Evolutionary conservation across 495 filamentous ascomycete genomes (phyloP).

Genomic region (Apodospora peruviana): DNA sequence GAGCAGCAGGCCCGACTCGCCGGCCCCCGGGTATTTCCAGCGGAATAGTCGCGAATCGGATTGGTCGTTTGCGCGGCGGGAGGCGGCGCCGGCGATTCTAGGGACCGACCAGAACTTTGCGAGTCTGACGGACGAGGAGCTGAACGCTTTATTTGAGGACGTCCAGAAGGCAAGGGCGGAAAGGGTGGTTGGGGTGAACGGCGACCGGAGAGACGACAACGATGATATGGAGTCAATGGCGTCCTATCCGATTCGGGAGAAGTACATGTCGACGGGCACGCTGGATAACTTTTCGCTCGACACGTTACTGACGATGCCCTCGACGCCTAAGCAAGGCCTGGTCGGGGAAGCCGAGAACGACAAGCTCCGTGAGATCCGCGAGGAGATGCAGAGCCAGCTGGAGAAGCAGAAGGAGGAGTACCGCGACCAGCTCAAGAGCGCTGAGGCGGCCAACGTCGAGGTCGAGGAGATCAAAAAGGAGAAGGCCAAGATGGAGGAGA

Average conservation of each 20-base stretch:
- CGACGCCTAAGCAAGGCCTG: slow-evolving; percentile 74
- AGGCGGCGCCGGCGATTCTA: slow-evolving; percentile 84
- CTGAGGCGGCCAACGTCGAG: slow-evolving; percentile 72
- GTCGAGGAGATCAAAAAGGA: slow-evolving; percentile 80
- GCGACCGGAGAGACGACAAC: no score
- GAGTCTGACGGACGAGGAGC: slow-evolving; percentile 84
- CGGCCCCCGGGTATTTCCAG: slow-evolving; percentile 59
- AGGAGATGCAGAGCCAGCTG: slow-evolving; percentile 83
- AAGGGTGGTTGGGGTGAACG: slow-evolving; percentile 67
- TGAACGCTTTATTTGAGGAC: slow-evolving; percentile 92
- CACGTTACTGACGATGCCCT: slow-evolving; percentile 88
- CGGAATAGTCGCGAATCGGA: slow-evolving; percentile 77
- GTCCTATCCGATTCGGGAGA: slow-evolving; percentile 85
- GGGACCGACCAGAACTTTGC: slow-evolving; percentile 90
- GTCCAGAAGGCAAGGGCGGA: slow-evolving; percentile 82
- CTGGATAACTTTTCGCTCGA: slow-evolving; percentile 96
- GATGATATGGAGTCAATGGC: slow-evolving; percentile 86
- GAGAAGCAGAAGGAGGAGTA: slow-evolving; percentile 85
- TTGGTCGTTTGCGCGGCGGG: slow-evolving; percentile 90
- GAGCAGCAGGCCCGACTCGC: slow-evolving; percentile 72
- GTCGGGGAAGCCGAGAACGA: slow-evolving; percentile 76
- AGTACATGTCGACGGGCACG: slow-evolving; percentile 93
- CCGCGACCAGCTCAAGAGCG: slow-evolving; percentile 70
- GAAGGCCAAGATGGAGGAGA: slow-evolving; percentile 83
- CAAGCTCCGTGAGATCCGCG: slow-evolving; percentile 64